A percentile compares a stretch with the other conserved stretches of the same genome.
These are phyloP conservation scores for Hymenoscyphus repandus DNA, from an alignment of 2,329 filamentous ascomycete genomes.

Conservation along the genomic window DNA sequence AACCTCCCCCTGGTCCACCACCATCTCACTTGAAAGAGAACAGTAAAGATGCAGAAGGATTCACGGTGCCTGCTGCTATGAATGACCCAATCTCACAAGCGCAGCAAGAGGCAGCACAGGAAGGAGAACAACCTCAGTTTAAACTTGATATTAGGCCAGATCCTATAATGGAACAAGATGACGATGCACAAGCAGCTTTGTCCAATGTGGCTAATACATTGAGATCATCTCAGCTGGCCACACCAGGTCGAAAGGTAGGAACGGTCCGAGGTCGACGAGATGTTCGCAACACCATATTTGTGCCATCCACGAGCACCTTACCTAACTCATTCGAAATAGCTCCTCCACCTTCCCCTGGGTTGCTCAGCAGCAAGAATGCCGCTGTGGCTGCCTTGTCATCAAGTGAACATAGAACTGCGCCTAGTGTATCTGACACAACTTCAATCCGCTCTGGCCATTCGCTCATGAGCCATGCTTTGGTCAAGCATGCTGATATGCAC, in stretches of 20 bases:
- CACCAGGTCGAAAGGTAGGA: conserved; percentile 63
- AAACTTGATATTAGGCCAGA: conserved; percentile 76
- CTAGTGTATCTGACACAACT: conserved; percentile 71
- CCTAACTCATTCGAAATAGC: conserved; percentile 20
- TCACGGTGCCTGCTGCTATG: conserved; percentile 61
- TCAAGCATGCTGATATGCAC: conserved; percentile 76
- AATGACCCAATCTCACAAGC: conserved; percentile 67
- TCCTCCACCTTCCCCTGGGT: conserved; percentile 31
- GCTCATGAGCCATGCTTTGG: conserved; percentile 60
- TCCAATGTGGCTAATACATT: conserved; percentile 72
- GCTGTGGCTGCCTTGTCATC: conserved; percentile 55
- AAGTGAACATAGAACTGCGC: conserved; percentile 46
- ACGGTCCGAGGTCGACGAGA: conserved; percentile 86
- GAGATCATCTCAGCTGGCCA: conserved; percentile 51
- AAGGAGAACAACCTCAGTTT: conserved; percentile 60
- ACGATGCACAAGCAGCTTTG: conserved; percentile 67
- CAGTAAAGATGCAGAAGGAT: conserved; percentile 69
- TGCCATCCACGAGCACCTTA: conserved; percentile 44
- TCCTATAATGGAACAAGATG: conserved; percentile 73
- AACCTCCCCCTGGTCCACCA: conserved; percentile 47
- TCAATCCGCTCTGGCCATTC: conserved; percentile 88
- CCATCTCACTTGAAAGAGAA: conserved; percentile 32
- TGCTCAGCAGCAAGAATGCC: conserved; percentile 35
- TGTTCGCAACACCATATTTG: conserved; percentile 84
- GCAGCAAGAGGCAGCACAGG: conserved; percentile 55